Evolutionary conservation across 768 basidiomycete species (phyloP), one percentile per base, ranked within the genome.

Genomic region (Suillus occidentalis): DNA sequence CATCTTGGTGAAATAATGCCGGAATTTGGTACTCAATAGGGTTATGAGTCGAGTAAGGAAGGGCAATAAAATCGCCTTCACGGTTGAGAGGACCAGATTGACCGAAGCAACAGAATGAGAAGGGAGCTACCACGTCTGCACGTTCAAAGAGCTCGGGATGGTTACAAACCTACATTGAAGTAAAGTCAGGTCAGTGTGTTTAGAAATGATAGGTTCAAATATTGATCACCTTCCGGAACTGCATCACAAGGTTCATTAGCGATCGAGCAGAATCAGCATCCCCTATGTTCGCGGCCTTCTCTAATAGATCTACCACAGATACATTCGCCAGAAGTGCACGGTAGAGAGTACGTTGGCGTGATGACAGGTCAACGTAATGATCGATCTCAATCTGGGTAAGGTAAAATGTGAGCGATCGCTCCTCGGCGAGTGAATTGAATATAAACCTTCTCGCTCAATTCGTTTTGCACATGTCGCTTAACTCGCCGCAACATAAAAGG

Each of bases 221-320:
- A 39, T 45, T 28, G 64, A 77, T 34, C 62, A 92, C 94, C 83
- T 99, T 99, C 69, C 97, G 89, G 83, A 99, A 99, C 76, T 99
- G 97, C 97, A 99, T 99, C 67, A 99, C 97, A 66, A 99, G 85
- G 77, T 99, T 99, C 97, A 99, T 99, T 66, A 99, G 81, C 8
- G 95, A 94, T 61, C 94, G 89, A 60, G 95, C 94, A 37, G 93
- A 94, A 69, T 95, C 93, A 7, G 88, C 92, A 70, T 97, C 94
- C 18, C 94, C 92, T 65, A 94, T 87, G 68, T 92, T 92, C 4
- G 93, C 89, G 12, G 97, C 96, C 76, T 97, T 96, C 70, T 91
- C 91, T 58, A 99, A 82, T 42, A 99, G 86, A 73, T 99, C 97
- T 18, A 94, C 87, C 61, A 99, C 90, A 56, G 97, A 98, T 45